Evolutionary conservation across 768 basidiomycete species (phyloP), one percentile per base, ranked within the genome.

Genomic region (Gloeostereum incarnatum): DNA sequence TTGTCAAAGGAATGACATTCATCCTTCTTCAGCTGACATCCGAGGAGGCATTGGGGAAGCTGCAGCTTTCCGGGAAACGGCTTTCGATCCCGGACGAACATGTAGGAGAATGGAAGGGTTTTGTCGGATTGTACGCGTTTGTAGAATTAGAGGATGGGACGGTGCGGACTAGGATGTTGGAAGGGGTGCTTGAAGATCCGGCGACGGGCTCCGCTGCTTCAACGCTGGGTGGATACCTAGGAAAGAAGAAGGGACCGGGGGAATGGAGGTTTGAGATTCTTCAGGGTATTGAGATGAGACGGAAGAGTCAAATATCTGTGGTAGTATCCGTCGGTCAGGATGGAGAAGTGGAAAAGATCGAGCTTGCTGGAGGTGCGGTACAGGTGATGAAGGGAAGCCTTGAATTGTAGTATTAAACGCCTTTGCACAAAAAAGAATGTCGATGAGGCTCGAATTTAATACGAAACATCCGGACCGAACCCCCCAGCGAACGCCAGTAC

Each of bases 1-100:
- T 69, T 33, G 69, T 71, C 6, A 68, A 66, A 44, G 68, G 67
- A 5, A 69, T 71, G 63, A 62, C 62, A 0, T 69, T 66, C 43
- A 37, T 68, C 8, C 50, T 69, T 1, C 39, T 69, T 10, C 48
- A 59, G 35, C 45, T 69, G 6, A 47, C 54, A 0, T 65, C 63
- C 1, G 60, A 62, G 34, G 60, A 63, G 14, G 64, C 64, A 7
- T 49, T 71, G 8, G 50, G 43, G 14, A 53, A 51, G 6, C 14
- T 68, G 25, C 53, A 57, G 39, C 49, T 53, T 0, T 51, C 52
- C 11, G 43, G 55, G 1, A 48, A 50, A 25, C 48, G 50, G 6
- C 31, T 64, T 13, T 14, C 33, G 1, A 45, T 57, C 1, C 53
- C 58, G 1, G 48, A 50, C n/a, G 39, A 39, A n/a, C 39, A 49